Evolutionary conservation across 73 alveolate species (phyloP).

Genomic region (Breviolum minutum): DNA sequence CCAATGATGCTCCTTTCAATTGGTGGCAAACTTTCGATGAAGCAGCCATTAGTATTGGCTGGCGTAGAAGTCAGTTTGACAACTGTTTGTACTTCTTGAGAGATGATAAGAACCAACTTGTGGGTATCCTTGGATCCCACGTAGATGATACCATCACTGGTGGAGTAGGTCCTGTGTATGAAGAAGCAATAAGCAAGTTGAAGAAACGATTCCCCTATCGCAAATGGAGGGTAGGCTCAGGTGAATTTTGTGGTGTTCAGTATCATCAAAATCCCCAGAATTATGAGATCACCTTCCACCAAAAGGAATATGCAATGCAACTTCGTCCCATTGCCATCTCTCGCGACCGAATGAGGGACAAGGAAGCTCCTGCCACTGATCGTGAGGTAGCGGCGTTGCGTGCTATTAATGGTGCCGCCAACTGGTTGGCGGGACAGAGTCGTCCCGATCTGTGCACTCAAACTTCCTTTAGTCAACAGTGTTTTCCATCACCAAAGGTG

Average conservation of each 20-base stretch:
- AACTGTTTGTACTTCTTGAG: background rate
- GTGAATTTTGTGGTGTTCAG: slow-evolving; percentile 14
- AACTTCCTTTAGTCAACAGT: too few relatives aligned
- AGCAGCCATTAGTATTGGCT: background rate
- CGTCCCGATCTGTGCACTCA: too few relatives aligned
- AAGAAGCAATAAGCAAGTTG: background rate
- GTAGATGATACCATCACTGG: slow-evolving; percentile 14
- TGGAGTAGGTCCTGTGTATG: background rate
- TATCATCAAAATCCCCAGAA: background rate
- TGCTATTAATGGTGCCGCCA: too few relatives aligned
- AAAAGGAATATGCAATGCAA: background rate
- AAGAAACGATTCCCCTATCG: background rate
- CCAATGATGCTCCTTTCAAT: too few relatives aligned
- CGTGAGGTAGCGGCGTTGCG: background rate
- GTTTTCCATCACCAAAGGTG: too few relatives aligned
- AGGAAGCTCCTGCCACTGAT: background rate
- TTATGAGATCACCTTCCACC: background rate
- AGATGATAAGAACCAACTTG: background rate
- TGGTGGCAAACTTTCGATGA: background rate
- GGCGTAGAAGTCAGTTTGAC: background rate
- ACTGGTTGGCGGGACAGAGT: too few relatives aligned
- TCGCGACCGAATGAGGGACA: background rate
- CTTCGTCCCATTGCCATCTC: background rate
- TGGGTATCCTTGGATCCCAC: background rate
- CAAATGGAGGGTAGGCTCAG: background rate